Evolutionary conservation across 2,329 filamentous ascomycete genomes (phyloP).

Genomic region (Colletotrichum acutatum): DNA sequence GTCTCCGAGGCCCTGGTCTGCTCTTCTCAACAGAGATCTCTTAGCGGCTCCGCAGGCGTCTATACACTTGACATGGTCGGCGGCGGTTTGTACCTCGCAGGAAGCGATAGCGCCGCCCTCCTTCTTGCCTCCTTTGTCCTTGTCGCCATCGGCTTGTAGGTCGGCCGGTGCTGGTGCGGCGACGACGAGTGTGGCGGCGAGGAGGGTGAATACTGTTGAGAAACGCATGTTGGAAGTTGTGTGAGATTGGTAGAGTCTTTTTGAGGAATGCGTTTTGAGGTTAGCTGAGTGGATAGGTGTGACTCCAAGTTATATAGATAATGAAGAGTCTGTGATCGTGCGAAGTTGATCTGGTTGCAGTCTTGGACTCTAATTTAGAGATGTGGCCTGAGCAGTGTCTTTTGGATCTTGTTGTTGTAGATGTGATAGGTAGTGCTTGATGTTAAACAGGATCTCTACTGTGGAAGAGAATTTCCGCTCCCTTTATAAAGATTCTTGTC

Average conservation of each 20-base stretch:
- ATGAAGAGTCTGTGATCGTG: accelerated
- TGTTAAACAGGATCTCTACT: accelerated
- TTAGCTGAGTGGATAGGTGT: no score
- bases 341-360: neutral
- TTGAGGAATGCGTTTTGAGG: accelerated
- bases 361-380: neutral
- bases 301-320: no score
- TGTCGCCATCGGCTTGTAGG: neutral
- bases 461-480: neutral
- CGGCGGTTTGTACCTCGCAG: neutral
- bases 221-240: neutral
- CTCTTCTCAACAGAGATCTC: neutral
- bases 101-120: neutral
- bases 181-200: neutral
- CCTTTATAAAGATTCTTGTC: neutral
- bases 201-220: neutral
- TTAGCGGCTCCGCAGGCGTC: neutral
- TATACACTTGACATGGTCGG: neutral
- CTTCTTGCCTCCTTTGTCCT: neutral
- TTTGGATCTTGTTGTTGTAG: accelerated
- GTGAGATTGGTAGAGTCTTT: no score
- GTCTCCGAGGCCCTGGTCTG: neutral
- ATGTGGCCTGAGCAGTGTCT: no score
- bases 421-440: neutral
- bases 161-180: neutral